A percentile compares a stretch with the other conserved stretches of the same genome.
Conservation (phyloP, 371 early-diverging fungal species). For the Apophysomyces trapeziformis region DNA sequence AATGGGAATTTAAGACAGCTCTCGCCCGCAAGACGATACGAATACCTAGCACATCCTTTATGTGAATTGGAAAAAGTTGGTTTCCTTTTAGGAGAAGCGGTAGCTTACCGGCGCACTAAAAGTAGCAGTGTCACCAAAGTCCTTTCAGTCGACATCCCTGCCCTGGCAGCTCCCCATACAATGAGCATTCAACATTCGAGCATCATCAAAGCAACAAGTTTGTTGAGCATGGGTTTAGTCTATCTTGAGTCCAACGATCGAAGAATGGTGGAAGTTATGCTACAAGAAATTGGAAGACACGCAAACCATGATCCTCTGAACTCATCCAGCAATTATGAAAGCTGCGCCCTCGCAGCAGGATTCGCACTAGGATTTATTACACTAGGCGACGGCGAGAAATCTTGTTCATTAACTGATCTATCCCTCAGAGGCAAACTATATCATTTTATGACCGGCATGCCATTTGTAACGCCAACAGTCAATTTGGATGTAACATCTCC, state of each 20-base stretch:
- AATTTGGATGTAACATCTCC: constrained; percentile 64
- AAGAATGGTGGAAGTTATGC: constrained; percentile 69
- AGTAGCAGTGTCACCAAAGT: constrained; percentile 67
- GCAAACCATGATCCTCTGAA: constrained; percentile 40
- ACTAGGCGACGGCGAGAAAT: constrained; percentile 69
- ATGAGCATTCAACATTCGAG: constrained; percentile 53
- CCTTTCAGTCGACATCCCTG: constrained; percentile 75
- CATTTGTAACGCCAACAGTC: constrained; percentile 8
- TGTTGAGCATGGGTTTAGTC: constrained; percentile 79
- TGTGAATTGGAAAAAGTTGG: constrained; percentile 74
- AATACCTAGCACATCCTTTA: constrained; percentile 69
- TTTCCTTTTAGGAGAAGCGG: constrained; percentile 75
- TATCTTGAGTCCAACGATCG: constrained; percentile 71
- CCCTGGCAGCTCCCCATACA: constrained; percentile 50
- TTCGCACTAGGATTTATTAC: constrained; percentile 83
- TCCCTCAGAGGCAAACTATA: constrained; percentile 62
- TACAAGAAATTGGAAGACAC: constrained; percentile 65
- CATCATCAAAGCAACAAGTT: constrained; percentile 65
- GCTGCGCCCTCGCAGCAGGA: constrained; percentile 76
- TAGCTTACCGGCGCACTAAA: constrained; percentile 72
- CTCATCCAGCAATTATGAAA: constrained; percentile 43
- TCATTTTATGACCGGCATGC: constrained; percentile 46
- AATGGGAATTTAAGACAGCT: constrained; percentile 74
- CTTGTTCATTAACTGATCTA: constrained; percentile 59
- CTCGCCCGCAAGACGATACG: constrained; percentile 67